Percentiles rank a stretch among this genome's conserved stretches.
These are phyloP conservation scores for Cercospora janseana DNA, from an alignment of 2,329 filamentous ascomycete species.

Conservation along the genomic window DNA sequence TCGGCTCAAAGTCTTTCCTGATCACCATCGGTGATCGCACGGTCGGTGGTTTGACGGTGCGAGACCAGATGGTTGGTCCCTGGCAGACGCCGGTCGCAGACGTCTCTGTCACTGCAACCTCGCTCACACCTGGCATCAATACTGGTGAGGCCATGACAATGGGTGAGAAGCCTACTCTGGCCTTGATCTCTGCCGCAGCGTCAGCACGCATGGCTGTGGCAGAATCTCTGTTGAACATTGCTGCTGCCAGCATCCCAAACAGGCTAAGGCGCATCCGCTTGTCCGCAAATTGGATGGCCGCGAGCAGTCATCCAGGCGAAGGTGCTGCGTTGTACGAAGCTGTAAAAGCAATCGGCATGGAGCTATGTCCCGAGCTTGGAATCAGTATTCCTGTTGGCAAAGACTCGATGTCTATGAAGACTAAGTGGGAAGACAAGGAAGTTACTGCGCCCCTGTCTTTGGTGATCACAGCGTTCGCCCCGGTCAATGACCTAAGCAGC, in stretches of 20 bases:
- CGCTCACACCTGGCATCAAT: slow-evolving; percentile 67
- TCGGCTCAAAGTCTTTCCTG: slow-evolving; percentile 95
- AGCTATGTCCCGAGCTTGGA: slow-evolving; percentile 84
- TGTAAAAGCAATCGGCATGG: slow-evolving; percentile 87
- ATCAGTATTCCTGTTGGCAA: slow-evolving; percentile 95
- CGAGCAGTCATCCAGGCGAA: slow-evolving; percentile 89
- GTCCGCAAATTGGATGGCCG: slow-evolving; percentile 98
- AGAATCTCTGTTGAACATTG: slow-evolving; percentile 89
- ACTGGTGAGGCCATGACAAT: slow-evolving; percentile 97
- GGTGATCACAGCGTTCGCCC: slow-evolving; percentile 85
- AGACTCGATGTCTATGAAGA: slow-evolving; percentile 99
- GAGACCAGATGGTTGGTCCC: slow-evolving; percentile 93
- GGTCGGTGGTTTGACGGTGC: slow-evolving; percentile 81
- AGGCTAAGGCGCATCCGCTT: slow-evolving; percentile 77
- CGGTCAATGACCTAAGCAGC: slow-evolving; percentile 75
- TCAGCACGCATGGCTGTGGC: slow-evolving; percentile 96
- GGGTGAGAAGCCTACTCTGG: slow-evolving; percentile 87
- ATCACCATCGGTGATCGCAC: slow-evolving; percentile 95
- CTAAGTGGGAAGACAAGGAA: slow-evolving; percentile 84
- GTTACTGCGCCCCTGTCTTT: slow-evolving; percentile 90
- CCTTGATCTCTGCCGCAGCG: slow-evolving; percentile 82
- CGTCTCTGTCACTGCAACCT: slow-evolving; percentile 85
- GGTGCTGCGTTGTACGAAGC: slow-evolving; percentile 90
- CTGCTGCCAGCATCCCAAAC: slow-evolving; percentile 71
- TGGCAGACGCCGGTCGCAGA: slow-evolving; percentile 96